Conservation (phyloP, 352 stramenopile genomes). For the Plasmopara muralis region DNA sequence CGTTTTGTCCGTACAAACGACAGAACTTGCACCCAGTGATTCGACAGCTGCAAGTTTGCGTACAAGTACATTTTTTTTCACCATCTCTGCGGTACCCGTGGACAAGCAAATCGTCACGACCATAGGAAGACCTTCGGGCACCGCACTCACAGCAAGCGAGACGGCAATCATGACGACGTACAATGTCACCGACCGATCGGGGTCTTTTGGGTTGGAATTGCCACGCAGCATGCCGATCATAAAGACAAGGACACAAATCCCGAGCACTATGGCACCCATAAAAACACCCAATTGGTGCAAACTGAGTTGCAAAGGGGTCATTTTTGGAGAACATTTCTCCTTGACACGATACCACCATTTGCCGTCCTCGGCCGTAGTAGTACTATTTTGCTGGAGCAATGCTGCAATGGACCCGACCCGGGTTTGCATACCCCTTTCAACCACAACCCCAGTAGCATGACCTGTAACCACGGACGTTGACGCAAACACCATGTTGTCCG, state of each 20-base stretch:
- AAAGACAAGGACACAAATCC: constrained; percentile 89
- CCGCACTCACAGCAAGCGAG: constrained; percentile 71
- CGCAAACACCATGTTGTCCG: constrained; percentile 89
- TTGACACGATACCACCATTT: constrained; percentile 51
- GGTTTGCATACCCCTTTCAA: constrained; percentile 58
- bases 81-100: constrained; percentile 64
- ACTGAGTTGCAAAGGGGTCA: constrained; percentile 85
- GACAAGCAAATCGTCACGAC: constrained; percentile 74
- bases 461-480: constrained; percentile 72
- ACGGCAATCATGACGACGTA: constrained; percentile 94
- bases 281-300: constrained; percentile 94
- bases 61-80: constrained; percentile 78
- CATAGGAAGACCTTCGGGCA: constrained; percentile 69
- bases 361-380: constrained; percentile 30
- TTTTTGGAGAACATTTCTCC: constrained; percentile 62
- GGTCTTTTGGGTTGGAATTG: constrained; percentile 58
- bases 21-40: constrained; percentile 85
- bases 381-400: constrained; percentile 33
- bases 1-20: constrained; percentile 93
- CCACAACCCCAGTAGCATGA: constrained; percentile 53
- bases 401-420: constrained; percentile 56
- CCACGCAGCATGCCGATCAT: constrained; percentile 78
- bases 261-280: constrained; percentile 83
- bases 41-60: constrained; percentile 76
- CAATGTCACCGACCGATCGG: constrained; percentile 82